Conservation (phyloP, 495 filamentous ascomycete genomes). For the Acidomyces sp. region DNA sequence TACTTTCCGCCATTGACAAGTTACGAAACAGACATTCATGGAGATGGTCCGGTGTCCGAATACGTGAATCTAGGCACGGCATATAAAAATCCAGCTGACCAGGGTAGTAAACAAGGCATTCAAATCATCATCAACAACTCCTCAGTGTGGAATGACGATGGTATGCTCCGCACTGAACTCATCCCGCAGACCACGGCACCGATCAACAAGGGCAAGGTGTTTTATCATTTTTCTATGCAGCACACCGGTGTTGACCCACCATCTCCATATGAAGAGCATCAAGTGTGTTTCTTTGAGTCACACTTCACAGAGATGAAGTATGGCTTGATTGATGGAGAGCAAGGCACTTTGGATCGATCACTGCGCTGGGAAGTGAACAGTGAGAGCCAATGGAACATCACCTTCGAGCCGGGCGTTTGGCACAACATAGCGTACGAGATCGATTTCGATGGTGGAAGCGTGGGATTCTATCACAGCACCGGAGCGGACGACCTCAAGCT, state of each 20-base stretch:
- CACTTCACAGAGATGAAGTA: slow-evolving; percentile 69
- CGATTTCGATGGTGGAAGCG: slow-evolving; percentile 45
- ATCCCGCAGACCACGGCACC: slow-evolving; percentile 56
- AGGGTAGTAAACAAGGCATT: slow-evolving; percentile 46
- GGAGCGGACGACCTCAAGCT: slow-evolving; percentile 43
- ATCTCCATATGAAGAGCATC: slow-evolving; percentile 49
- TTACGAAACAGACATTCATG: slow-evolving; percentile 69
- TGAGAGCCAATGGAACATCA: slow-evolving; percentile 38
- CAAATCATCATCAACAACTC: slow-evolving; percentile 53
- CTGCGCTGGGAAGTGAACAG: slow-evolving; percentile 44
- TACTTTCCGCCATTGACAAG: neutral
- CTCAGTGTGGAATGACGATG: slow-evolving; percentile 27
- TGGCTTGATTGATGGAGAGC: slow-evolving; percentile 45
- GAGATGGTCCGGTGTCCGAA: slow-evolving; percentile 36
- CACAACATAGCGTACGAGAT: slow-evolving; percentile 54
- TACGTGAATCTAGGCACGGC: slow-evolving; percentile 42
- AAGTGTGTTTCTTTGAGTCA: slow-evolving; percentile 63
- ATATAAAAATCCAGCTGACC: slow-evolving; percentile 58
- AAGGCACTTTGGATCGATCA: slow-evolving; percentile 38
- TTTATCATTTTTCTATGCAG: slow-evolving; percentile 60
- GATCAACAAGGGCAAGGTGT: slow-evolving; percentile 48
- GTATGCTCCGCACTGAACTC: slow-evolving; percentile 41
- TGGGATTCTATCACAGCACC: slow-evolving; percentile 58
- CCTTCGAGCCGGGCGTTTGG: slow-evolving; percentile 46
- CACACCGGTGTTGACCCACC: slow-evolving; percentile 46